These are phyloP conservation scores for Leptographium procerum DNA, from an alignment of 2,329 filamentous ascomycete genomes.

Conservation along the genomic window DNA sequence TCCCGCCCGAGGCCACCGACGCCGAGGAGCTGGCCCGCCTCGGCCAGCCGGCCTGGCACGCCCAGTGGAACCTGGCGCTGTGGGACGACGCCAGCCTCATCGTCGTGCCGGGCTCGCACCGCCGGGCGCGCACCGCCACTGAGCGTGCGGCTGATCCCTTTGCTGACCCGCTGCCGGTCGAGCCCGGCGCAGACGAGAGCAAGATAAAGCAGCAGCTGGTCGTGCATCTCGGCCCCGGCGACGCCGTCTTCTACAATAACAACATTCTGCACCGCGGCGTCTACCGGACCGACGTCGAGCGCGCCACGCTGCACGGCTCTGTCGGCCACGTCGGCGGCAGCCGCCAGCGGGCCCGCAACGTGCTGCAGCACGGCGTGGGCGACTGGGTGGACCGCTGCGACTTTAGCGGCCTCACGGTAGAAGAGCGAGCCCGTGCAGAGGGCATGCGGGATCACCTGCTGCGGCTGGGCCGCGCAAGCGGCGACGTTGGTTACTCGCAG, in stretches of 20 bases:
- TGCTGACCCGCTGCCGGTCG: conserved; percentile 48
- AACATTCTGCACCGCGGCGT: conserved; percentile 71
- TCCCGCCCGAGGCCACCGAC: conserved; percentile 50
- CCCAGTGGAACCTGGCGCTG: conserved; percentile 80
- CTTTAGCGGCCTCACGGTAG: conserved; percentile 24
- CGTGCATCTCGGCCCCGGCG: conserved; percentile 59
- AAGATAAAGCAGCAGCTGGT: conserved; percentile 52
- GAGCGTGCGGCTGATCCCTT: conserved; percentile 60
- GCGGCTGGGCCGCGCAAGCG: conserved; percentile 47
- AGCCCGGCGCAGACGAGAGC: conserved; percentile 22
- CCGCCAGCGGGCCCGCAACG: conserved; percentile 52
- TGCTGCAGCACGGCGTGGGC: conserved; percentile 63
- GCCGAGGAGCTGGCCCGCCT: conserved; percentile 58
- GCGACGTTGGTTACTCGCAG: conserved; percentile 53
- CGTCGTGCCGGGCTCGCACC: conserved; percentile 68
- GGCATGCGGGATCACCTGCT: conserved; percentile 54
- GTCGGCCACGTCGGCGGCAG: conserved; percentile 51
- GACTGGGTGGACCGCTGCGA: conserved; percentile 51
- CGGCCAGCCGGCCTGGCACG: conserved; percentile 52
- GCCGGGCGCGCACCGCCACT: conserved; percentile 53
- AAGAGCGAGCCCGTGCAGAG: conserved; percentile 38
- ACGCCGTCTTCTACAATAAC: conserved; percentile 81
- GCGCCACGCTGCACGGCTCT: conserved; percentile 62
- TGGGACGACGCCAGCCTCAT: conserved; percentile 64
- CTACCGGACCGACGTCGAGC: conserved; percentile 46